Evolutionary conservation across 768 basidiomycete species (phyloP).

Genomic region (Lentinus brumalis): DNA sequence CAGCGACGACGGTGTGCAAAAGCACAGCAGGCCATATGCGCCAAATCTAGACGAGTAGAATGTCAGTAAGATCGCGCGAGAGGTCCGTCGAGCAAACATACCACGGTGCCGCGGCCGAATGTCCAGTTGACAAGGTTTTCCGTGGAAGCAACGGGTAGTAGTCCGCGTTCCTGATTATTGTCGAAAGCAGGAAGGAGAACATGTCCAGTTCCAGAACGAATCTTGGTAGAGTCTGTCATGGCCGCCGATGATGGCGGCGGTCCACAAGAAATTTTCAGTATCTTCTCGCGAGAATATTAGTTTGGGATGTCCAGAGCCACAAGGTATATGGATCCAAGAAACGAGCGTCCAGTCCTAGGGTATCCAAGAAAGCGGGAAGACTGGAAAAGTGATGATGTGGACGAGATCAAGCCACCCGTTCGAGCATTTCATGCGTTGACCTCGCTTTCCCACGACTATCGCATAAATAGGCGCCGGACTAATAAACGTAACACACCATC

Average conservation of each 20-base stretch:
- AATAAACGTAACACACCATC: too few relatives aligned
- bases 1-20: conserved; percentile 61
- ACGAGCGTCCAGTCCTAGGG: too few relatives aligned
- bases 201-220: conserved; percentile 8
- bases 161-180: conserved; percentile 1
- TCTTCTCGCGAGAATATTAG: too few relatives aligned
- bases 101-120: conserved; percentile 47
- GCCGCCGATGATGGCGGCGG: background rate
- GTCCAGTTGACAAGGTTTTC: conserved; percentile 35
- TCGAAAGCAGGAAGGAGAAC: conserved; percentile 18
- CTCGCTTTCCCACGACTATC: too few relatives aligned
- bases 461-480: too few relatives aligned
- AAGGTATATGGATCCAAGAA: too few relatives aligned
- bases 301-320: too few relatives aligned
- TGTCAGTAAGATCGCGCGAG: background rate
- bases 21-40: conserved; percentile 69
- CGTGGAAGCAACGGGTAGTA: conserved; percentile 22
- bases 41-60: conserved; percentile 43
- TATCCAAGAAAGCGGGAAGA: too few relatives aligned
- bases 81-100: conserved; percentile 18
- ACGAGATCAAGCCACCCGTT: too few relatives aligned
- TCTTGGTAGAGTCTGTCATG: background rate
- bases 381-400: too few relatives aligned
- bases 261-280: too few relatives aligned
- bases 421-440: too few relatives aligned